Evolutionary conservation across 129 eudicot species (phyloP), one percentile per base, ranked within the genome.

Genomic region (Flaveria linearis): DNA sequence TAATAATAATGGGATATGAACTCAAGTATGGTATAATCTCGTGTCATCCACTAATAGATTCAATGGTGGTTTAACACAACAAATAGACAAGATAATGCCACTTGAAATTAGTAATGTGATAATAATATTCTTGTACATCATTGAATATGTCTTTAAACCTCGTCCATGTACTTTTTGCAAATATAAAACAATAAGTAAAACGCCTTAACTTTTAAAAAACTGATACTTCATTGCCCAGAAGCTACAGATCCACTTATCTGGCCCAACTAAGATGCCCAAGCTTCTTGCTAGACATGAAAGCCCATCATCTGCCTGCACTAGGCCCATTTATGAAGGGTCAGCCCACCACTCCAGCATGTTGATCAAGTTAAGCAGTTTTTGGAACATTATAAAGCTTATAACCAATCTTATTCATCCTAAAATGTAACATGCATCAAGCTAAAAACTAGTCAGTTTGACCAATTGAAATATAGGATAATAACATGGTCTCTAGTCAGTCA

Each of bases 61-160:
- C 41, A 36, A 36, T 36, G 41, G 30, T 56, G 20, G 39, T 9
- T 58, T 10, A 15, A 53, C 9, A 22, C 23, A 14, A 5, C 18
- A 63, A 9, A n/a, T 16, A 6, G 43, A 67, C 68, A 23, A 67
- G 52, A 39, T 67, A 39, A n/a, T 16, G 16, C 3, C 50, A 39
- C 20, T 36, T 33, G 26, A 2, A 36, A 66, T 36, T 36, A 36
- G 7, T 36, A 36, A 4, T 36, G 8, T 33, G 1, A 3, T 30
- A n/a, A 1, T 55, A 36, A 3, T 55, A 62, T 75, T 61, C 15
- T 25, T 61, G 15, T 45, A 30, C 14, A 41, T 74, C 5, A 60
- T 74, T 28, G 69, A 74, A 60, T 74, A 58, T 43, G 78, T 74
- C 78, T 74, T 74, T 60, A 58, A 43, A 74, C 78, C 78, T 74